phyloP scores from a whole-genome alignment of 805 yeast species.

The Lipomyces chichibuensis region DNA sequence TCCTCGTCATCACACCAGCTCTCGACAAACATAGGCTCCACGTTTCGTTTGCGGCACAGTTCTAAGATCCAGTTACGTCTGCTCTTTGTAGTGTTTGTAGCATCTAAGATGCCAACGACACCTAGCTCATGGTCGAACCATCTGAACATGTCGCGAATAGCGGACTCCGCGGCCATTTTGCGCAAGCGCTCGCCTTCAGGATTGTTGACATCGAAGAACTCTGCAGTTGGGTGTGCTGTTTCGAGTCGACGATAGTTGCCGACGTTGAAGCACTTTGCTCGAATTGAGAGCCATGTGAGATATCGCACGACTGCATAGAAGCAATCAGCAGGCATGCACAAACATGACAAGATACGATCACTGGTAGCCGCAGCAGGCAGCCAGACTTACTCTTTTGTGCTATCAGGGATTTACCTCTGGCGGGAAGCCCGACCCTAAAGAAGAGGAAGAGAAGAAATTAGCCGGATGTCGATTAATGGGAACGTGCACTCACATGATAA shows the following conservation, averaged over 20 bases:
- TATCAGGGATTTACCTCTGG: constrained; percentile 89
- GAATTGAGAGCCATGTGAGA: constrained; percentile 86
- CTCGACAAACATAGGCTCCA: constrained; percentile 91
- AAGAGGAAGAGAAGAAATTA: not conserved
- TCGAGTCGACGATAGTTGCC: constrained; percentile 77
- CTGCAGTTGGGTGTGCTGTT: constrained; percentile 69
- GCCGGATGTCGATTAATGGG: not conserved
- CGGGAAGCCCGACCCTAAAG: constrained; percentile 50
- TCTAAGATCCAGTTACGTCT: constrained; percentile 67
- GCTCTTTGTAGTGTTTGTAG: constrained; percentile 80
- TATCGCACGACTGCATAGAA: constrained; percentile 70
- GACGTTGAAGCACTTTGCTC: constrained; percentile 85
- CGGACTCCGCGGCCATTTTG: constrained; percentile 67
- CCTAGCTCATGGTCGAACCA: constrained; percentile 85
- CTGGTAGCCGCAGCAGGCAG: not conserved
- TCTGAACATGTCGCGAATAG: constrained; percentile 75
- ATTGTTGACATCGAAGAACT: constrained; percentile 72
- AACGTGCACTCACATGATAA: constrained; percentile 54
- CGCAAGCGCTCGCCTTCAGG: constrained; percentile 65
- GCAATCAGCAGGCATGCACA: not conserved
- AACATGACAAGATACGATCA: not conserved
- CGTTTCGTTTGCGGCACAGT: constrained; percentile 61
- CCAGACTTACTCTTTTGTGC: constrained; percentile 70
- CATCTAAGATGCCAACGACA: constrained; percentile 90
- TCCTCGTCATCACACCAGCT: constrained; percentile 86